phyloP scores from a whole-genome alignment of 1,284 basidiomycete genomes.

The Rhodotorula sp. region DNA sequence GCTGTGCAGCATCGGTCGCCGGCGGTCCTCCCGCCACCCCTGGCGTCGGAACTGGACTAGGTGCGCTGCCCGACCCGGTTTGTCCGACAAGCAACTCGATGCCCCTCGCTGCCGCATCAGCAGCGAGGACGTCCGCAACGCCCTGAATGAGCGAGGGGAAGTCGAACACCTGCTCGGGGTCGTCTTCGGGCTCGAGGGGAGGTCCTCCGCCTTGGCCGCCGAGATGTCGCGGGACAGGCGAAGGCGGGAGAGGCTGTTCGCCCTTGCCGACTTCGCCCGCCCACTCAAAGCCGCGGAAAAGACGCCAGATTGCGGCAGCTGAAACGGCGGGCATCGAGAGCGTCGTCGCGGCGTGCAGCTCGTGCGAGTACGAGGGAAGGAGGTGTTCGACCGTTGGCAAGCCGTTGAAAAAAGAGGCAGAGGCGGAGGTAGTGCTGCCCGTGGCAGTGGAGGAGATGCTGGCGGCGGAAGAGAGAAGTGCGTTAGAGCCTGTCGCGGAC shows the following conservation, averaged over 20 bases:
- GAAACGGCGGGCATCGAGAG: conserved; percentile 42
- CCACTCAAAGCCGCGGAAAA: conserved; percentile 42
- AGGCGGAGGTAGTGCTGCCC: conserved; percentile 22
- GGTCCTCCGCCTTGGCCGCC: conserved; percentile 13
- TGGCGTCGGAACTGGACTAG: conserved; percentile 34
- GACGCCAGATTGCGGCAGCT: conserved; percentile 42
- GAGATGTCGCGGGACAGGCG: not conserved
- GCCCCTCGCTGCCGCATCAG: conserved; percentile 72
- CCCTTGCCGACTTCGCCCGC: conserved; percentile 37
- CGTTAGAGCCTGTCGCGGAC: conserved; percentile 17
- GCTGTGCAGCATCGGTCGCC: conserved; percentile 53
- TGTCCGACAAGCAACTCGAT: conserved; percentile 85
- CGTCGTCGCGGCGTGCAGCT: conserved; percentile 42
- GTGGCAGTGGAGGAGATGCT: conserved; percentile 37
- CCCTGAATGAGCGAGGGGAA: conserved; percentile 69
- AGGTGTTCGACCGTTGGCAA: conserved; percentile 21
- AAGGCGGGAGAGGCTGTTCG: conserved; percentile 23
- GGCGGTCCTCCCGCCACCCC: conserved; percentile 48
- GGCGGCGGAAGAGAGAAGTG: conserved; percentile 24
- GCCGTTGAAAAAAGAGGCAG: conserved; percentile 22
- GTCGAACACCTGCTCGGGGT: conserved; percentile 52
- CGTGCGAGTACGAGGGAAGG: conserved; percentile 33
- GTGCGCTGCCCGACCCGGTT: conserved; percentile 49
- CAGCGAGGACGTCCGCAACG: conserved; percentile 78
- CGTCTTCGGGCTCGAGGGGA: conserved; percentile 24